A percentile compares a stretch with the other conserved stretches of the same genome.
Evolutionary conservation across 768 basidiomycete genomes (phyloP).

Genomic region (Cystobasidium onofrii): DNA sequence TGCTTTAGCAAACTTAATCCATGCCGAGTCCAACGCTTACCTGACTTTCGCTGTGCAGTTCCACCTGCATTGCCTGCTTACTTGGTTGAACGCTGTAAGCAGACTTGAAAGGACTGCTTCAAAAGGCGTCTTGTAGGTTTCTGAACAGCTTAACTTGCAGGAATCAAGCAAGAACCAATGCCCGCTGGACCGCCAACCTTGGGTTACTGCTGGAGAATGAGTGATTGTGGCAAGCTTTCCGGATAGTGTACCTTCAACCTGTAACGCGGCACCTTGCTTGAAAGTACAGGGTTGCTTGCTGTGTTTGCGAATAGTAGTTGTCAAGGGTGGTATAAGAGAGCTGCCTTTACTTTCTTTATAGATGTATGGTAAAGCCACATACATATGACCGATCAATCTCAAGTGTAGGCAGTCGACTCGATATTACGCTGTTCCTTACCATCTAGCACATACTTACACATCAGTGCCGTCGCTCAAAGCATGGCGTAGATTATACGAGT

Average conservation of each 20-base stretch:
- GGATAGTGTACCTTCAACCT: background rate
- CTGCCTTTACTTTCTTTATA: no score
- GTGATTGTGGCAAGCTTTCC: background rate
- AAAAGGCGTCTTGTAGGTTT: background rate
- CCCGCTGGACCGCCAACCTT: constrained; percentile 92
- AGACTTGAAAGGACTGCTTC: background rate
- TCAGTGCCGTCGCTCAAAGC: no score
- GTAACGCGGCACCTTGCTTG: no score
- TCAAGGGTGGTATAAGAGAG: no score
- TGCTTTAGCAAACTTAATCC: background rate
- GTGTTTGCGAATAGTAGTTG: background rate
- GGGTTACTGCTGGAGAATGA: constrained; percentile 48
- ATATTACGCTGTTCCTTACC: no score
- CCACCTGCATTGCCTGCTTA: constrained; percentile 95
- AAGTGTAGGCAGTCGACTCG: no score
- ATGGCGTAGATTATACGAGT: background rate
- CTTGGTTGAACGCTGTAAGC: constrained; percentile 72
- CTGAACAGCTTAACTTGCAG: background rate
- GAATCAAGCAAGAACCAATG: constrained; percentile 81
- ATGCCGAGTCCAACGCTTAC: background rate
- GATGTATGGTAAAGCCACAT: no score
- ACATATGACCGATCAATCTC: no score
- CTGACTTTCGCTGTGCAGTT: constrained; percentile 51
- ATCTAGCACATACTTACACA: no score
- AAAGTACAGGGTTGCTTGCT: background rate